Evolutionary conservation across 2,329 filamentous ascomycete genomes (phyloP).

Genomic region (Dryadomyces sulphureus): DNA sequence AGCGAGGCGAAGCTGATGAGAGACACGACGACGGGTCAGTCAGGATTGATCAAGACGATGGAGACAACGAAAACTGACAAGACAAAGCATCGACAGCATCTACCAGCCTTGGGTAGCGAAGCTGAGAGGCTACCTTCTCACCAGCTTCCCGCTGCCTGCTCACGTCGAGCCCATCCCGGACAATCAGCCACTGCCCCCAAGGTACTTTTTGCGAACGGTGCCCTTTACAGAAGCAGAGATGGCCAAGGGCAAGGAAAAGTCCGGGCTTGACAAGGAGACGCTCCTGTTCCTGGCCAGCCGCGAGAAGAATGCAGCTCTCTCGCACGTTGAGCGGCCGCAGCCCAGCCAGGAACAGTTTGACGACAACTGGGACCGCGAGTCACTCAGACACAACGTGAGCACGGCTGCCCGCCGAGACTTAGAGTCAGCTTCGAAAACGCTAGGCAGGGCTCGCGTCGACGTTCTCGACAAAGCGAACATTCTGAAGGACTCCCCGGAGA

Average conservation of each 20-base stretch:
- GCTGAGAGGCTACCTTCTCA: conserved; percentile 51
- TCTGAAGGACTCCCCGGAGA: conserved; percentile 19
- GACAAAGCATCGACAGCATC: conserved; percentile 57
- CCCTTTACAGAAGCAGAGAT: conserved; percentile 1
- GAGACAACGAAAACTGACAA: neutral
- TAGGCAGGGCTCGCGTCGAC: conserved; percentile 12
- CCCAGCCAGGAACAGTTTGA: conserved; percentile 9
- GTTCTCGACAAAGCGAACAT: conserved; percentile 21
- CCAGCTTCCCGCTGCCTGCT: conserved; percentile 53
- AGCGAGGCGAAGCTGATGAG: conserved; percentile 78
- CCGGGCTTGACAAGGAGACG: conserved; percentile 1
- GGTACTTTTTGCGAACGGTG: conserved; percentile 32
- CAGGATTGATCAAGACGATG: neutral
- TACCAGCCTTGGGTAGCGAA: conserved; percentile 65
- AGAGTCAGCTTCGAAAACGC: conserved; percentile 11
- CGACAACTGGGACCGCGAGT: conserved; percentile 12
- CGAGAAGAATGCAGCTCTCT: conserved; percentile 13
- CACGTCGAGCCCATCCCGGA: conserved; percentile 56
- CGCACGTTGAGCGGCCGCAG: conserved; percentile 12
- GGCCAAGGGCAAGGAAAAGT: neutral
- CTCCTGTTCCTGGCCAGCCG: conserved; percentile 7
- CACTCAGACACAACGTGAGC: conserved; percentile 9
- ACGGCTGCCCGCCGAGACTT: neutral
- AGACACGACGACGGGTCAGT: conserved; percentile 80
- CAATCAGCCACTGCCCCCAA: conserved; percentile 59